phyloP scores from a whole-genome alignment of 192 early-diverging fungal species.

The Entrophospora sp. region DNA sequence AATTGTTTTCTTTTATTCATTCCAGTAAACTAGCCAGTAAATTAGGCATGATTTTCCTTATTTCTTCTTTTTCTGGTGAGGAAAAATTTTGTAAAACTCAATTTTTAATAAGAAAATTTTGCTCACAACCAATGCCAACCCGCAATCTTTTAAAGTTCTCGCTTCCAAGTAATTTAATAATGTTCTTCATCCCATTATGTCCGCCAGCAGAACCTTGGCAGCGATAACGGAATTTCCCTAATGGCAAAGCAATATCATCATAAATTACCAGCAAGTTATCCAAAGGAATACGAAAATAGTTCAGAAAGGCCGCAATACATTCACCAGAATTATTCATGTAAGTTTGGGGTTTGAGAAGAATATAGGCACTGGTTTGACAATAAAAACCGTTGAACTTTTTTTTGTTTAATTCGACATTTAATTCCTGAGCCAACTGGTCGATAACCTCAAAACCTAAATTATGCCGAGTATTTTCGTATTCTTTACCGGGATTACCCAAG shows the following conservation, averaged over 20 bases:
- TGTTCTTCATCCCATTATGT: slow-evolving; percentile 7
- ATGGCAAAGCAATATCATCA: slow-evolving; percentile 6
- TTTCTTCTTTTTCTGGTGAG: background rate
- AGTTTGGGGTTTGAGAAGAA: slow-evolving; percentile 2
- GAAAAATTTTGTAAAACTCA: slow-evolving; percentile 4
- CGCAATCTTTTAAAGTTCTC: background rate
- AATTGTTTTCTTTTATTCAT: slow-evolving; percentile 1
- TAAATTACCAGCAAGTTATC: slow-evolving; percentile 1
- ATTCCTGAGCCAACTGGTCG: background rate
- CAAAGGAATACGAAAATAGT: background rate
- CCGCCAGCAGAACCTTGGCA: background rate
- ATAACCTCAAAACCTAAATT: background rate
- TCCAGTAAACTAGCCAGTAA: slow-evolving; percentile 2
- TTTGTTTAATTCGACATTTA: slow-evolving; percentile 6
- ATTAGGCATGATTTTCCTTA: background rate
- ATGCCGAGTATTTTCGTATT: slow-evolving; percentile 9
- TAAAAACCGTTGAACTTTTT: slow-evolving; percentile 1
- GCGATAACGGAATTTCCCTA: slow-evolving; percentile 1
- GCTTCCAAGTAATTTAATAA: background rate
- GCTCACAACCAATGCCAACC: background rate
- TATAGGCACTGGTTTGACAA: slow-evolving; percentile 7
- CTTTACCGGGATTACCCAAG: background rate
- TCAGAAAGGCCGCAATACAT: background rate
- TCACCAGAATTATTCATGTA: slow-evolving; percentile 6
- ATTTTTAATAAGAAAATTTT: background rate